Evolutionary conservation across 2,329 filamentous ascomycete species (phyloP), one percentile per base, ranked within the genome.

Genomic region (Colletotrichum nymphaeae): DNA sequence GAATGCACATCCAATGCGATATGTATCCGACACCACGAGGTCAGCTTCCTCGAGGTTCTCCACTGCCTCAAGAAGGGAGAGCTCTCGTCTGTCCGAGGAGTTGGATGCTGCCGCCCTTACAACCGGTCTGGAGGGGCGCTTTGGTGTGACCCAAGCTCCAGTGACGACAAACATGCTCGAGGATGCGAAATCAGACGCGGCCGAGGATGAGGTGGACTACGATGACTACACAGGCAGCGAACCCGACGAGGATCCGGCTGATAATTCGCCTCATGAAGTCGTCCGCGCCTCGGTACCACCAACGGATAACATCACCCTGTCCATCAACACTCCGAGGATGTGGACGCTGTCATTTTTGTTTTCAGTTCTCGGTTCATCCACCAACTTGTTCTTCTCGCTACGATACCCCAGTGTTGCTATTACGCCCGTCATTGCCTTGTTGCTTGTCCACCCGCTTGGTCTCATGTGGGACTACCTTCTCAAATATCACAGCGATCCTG

Each of bases 341-440:
- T 97, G 94, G 94, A 87, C 87, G 37, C 82, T 97, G 22, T 95
- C 94, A n/a, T 88, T 94, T 46, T 80, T 97, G 11, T 97, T 97
- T 81, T 92, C 94, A 9, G 87, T 97, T 49, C 88, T 95, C 52
- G 94, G 94, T 74, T 96, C 94, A 59, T 93, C 93, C 2, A 95
- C 93, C 46, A 97, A 97, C 81, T 85, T 97, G 53, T 97, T 97
- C 85, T 97, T 97, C 86, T 95, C 94, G 46, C 86, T 97, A 80
- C 90, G 95, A 89, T 97, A 97, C 87, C 95, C 95, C 32, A 97
- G 94, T 81, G 94, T 97, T 81, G 93, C 93, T 74, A 96, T 97
- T 79, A 96, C 94, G 26, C 94, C 94, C 52, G 93, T 97, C 76
- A 97, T 97, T 84, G 94, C 94, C 35, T 87, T 97, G 78, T 87